Evolutionary conservation across 2,329 filamentous ascomycete genomes (phyloP), one percentile per base, ranked within the genome.

Genomic region (Colletotrichum tamarilloi): DNA sequence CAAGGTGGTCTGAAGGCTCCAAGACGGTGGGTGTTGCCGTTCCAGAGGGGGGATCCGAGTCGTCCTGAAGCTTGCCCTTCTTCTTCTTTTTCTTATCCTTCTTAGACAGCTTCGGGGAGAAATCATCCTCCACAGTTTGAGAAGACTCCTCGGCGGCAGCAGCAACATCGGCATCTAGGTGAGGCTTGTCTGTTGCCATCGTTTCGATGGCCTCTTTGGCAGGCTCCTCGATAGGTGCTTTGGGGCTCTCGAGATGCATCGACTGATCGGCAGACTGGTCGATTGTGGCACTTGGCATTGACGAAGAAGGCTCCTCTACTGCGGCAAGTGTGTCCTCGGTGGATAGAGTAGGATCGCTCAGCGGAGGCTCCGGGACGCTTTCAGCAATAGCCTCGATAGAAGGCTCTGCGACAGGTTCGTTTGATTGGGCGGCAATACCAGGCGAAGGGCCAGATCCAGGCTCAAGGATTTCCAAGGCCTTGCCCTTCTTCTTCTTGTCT

Each of bases 401-500:
- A 1, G 42, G 42, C 42, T 49, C 42, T 49, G 19, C 24, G 46
- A 8, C 11, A 22, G 52, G 11, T 28, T 55, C 19, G 30, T 0
- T 32, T 22, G 62, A 7, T 63, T 30, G 19, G 8, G 42, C 19
- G 42, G 4, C n/a, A n/a, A 5, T 49, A 6, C 9, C 42, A 49
- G 19, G n/a, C 19, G 42, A 49, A 3, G n/a, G 14, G 19, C 32
- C 28, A 11, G 58, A 16, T 22, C 55, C 30, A 8, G 30, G 30
- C 30, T 32, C 24, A 16, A 38, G 53, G 19, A 66, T 52, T 6
- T 77, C 72, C 2, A 72, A 76, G 11, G 76, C 72, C 11, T 76
- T 75, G 1, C 76, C 74, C 65, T 78, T 78, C 55, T 67, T 75
- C 66, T 76, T 77, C 63, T 68, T 74, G 52, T 71, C 75, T 63